Base-by-base conservation (phyloP, 23 red algal genomes). In the Gracilaria domingensis region DNA sequence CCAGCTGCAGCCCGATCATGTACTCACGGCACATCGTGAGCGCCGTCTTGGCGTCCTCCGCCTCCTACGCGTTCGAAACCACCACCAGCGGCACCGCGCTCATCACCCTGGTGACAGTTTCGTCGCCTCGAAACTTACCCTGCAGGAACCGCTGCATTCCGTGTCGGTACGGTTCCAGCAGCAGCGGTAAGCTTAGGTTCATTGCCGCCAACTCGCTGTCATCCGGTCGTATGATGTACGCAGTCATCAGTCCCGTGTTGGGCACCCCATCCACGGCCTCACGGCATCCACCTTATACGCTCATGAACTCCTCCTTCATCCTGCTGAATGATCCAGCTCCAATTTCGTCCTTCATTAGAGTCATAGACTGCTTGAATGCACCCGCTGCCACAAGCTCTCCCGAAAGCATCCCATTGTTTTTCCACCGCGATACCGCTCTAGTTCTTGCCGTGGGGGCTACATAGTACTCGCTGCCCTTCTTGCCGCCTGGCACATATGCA, bases 91-190 rank as follows among this genome's bases (percentile, higher is more conserved):
- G 97, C 51, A 99, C 42, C 26, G 71, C 81, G 38, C 83, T 66
- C 39, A 96, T 28, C 23, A 99, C 73, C 13, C 76, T 69, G 7
- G 42, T 60, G 55, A 88, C 21, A 79, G 25, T 28, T 66, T 84
- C 49, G 85, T 71, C 18, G 97, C 97, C 64, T 99, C 97, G 8
- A 85, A 99, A 99, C 69, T 88, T 92, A 5, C 83, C 94, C 44
- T 66, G 39, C 25, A 93, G 93, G 77, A 99, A 89, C 56, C 70
- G 57, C 78, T 81, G 66, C 67, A 88, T 59, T n/a, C 64, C 37
- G 80, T n/a, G n/a, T n/a, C n/a, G n/a, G n/a, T n/a, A n/a, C n/a
- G n/a, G n/a, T n/a, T n/a, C n/a, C n/a, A n/a, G n/a, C n/a, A n/a
- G n/a, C n/a, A n/a, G n/a, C n/a, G n/a, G n/a, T n/a, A n/a, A n/a